Evolutionary conservation across 1,284 basidiomycete genomes (phyloP), one percentile per base, ranked within the genome.

Genomic region (Ustilago hordei): DNA sequence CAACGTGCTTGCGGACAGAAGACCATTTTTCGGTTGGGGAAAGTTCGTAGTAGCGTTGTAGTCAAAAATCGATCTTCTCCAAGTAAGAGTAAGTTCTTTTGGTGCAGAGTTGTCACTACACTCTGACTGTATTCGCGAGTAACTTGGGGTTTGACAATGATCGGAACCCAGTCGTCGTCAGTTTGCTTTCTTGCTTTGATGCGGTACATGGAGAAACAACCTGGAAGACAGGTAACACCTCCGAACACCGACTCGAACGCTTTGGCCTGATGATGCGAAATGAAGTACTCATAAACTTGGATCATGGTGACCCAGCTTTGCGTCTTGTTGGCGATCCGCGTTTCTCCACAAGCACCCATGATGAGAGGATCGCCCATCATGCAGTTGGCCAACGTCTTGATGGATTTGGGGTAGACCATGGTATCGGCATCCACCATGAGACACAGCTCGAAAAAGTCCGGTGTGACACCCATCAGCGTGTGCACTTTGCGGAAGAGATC

Each of bases 171-270:
- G 85, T 99, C 96, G 77, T 95, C 93, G 66, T 94, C 94, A 12
- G 59, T 73, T 35, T 71, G 55, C 90, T 90, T 95, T 70, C 95
- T 90, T 5, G 95, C 95, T 88, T 99, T 99, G 86, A 99, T 90
- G 58, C 97, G 90, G 88, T 99, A 99, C 95, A 99, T 98, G 54
- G 95, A 98, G 89, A 99, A 99, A 88, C 97, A 99, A 28, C 97
- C 97, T 0, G 97, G 97, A 50, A 99, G 88, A 89, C 97, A 99
- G 15, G 97, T 95, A 64, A 99, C 97, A 91, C 97, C 97, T 86
- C 97, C 97, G 86, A 99, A 99, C 17, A 98, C 95, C 31, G 95
- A 95, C 87, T 99, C 97, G 88, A 99, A 99, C 2, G 95, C 95
- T 86, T 99, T 99, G 76, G 95, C 93, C 69, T 95, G 91, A 87